These are phyloP conservation scores for Exophiala sp. DNA, from an alignment of 2,329 filamentous ascomycete species.

Conservation along the genomic window DNA sequence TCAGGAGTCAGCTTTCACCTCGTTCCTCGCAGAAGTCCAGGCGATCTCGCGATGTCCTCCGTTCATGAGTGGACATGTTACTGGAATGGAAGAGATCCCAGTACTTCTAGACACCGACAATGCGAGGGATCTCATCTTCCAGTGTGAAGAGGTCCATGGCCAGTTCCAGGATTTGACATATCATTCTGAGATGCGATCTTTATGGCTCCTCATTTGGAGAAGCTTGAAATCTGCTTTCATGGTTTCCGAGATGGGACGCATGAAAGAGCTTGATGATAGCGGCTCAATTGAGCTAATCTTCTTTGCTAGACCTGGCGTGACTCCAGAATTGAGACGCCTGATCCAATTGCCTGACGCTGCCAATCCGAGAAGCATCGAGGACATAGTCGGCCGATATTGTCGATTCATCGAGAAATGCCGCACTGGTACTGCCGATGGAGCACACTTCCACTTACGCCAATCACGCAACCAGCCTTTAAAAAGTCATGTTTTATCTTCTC, in stretches of 20 bases:
- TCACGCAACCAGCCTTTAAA: slow-evolving; percentile 13
- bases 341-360: slow-evolving; percentile 13
- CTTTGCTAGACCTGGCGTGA: slow-evolving; percentile 10
- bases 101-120: background rate
- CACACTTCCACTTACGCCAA: slow-evolving; percentile 15
- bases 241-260: slow-evolving; percentile 1
- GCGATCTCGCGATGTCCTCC: background rate
- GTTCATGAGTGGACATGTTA: background rate
- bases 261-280: background rate
- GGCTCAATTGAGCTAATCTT: slow-evolving; percentile 12
- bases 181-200: slow-evolving; percentile 8
- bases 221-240: slow-evolving; percentile 14
- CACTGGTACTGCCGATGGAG: slow-evolving; percentile 1
- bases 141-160: slow-evolving; percentile 1
- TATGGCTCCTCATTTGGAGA: slow-evolving; percentile 23
- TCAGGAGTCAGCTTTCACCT: slow-evolving; percentile 7
- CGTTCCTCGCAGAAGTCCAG: slow-evolving; percentile 4
- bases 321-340: slow-evolving; percentile 5
- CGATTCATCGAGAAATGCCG: slow-evolving; percentile 16
- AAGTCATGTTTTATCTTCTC: slow-evolving; percentile 10
- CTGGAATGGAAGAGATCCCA: background rate
- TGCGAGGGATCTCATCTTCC: background rate
- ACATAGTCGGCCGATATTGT: slow-evolving; percentile 24
- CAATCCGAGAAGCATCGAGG: slow-evolving; percentile 19
- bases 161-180: slow-evolving; percentile 17